Conservation (phyloP, 768 basidiomycete genomes). For the Paxillus involutus region DNA sequence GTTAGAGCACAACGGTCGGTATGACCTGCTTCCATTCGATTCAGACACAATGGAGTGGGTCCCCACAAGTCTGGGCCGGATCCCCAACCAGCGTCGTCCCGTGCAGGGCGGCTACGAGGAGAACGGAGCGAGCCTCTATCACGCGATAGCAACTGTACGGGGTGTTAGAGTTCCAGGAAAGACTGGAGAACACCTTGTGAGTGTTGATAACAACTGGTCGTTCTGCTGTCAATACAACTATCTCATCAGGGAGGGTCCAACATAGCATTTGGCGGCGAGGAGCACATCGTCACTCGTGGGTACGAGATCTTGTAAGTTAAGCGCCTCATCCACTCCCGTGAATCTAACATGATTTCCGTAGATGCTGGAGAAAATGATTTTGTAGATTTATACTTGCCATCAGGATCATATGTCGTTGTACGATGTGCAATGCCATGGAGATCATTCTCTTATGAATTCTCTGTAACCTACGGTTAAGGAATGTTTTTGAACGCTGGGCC, state of each 20-base stretch:
- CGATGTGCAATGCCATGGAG: no score
- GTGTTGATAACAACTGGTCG: constrained; percentile 16
- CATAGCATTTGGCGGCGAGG: constrained; percentile 38
- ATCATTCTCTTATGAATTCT: no score
- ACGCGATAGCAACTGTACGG: constrained; percentile 54
- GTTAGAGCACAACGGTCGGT: constrained; percentile 60
- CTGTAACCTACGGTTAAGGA: no score
- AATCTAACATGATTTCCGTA: constrained; percentile 11
- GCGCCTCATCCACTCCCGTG: not conserved
- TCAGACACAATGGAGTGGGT: constrained; percentile 75
- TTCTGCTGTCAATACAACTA: not conserved
- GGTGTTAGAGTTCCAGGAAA: constrained; percentile 71
- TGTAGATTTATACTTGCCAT: not conserved
- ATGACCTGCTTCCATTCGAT: constrained; percentile 73
- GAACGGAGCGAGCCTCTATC: constrained; percentile 62
- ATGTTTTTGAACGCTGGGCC: no score
- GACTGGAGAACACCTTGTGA: constrained; percentile 65
- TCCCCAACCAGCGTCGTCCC: constrained; percentile 57
- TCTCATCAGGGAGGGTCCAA: constrained; percentile 39
- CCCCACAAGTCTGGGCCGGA: constrained; percentile 53
- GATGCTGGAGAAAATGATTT: constrained; percentile 37
- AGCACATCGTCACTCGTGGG: constrained; percentile 36
- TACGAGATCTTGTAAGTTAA: constrained; percentile 45
- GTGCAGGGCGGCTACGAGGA: constrained; percentile 80
- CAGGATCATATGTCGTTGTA: no score